phyloP scores from a whole-genome alignment of 108 stramenopile genomes.

The Schizochytrium sp. region DNA sequence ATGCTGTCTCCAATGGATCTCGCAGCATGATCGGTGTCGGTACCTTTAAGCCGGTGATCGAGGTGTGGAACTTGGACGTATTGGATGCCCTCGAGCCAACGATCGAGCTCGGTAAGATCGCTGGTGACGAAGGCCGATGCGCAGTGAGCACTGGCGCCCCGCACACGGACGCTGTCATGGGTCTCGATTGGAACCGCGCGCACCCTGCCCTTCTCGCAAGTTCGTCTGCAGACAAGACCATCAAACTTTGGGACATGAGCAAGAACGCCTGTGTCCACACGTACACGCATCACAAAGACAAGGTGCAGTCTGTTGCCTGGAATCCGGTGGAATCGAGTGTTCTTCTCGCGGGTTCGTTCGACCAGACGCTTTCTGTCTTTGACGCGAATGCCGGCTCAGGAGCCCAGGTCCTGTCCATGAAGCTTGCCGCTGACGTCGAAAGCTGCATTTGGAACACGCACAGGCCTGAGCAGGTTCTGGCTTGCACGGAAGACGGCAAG shows the following conservation, averaged over 20 bases:
- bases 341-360: constrained; percentile 79
- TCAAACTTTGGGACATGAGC: constrained; percentile 60
- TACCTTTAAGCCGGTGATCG: constrained; percentile 89
- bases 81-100: constrained; percentile 91
- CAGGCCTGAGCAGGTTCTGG: constrained; percentile 62
- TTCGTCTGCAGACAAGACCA: constrained; percentile 90
- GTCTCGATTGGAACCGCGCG: constrained; percentile 84
- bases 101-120: constrained; percentile 75
- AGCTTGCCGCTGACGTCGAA: constrained; percentile 21
- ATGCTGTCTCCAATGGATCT: constrained; percentile 19
- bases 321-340: constrained; percentile 81
- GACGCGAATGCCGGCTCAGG: constrained; percentile 54
- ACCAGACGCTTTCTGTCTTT: constrained; percentile 68
- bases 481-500: constrained; percentile 76
- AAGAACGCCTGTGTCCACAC: constrained; percentile 58
- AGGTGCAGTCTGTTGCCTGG: constrained; percentile 88
- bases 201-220: constrained; percentile 87
- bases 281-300: constrained; percentile 83
- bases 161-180: constrained; percentile 94
- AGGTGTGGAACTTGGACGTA: constrained; percentile 98
- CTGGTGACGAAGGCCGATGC: background rate
- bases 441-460: constrained; percentile 81
- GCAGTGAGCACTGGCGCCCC: constrained; percentile 61
- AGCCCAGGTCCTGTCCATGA: constrained; percentile 22
- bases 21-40: constrained; percentile 65